Base-by-base conservation (phyloP, 257 asterid species). In the Gentiana dahurica region DNA sequence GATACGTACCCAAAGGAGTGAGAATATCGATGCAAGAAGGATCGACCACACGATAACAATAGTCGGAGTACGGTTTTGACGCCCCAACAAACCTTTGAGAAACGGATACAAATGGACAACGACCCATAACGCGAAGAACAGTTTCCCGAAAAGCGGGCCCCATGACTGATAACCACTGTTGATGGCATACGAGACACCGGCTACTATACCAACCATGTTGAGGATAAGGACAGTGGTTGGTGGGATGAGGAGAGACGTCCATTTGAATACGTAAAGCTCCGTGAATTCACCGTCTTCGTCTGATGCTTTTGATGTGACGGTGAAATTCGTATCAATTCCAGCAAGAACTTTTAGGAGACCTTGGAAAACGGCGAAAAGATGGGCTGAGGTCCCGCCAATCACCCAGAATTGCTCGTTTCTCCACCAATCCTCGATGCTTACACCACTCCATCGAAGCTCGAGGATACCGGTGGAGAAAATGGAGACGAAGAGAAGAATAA, bases 401-500 rank as follows among this genome's bases (percentile, higher is more conserved):
- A 89, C 95, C 97, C 97, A 89, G 55, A 89, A 89, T 62, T 89
- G 97, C 64, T 89, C 97, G 54, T 89, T 89, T 62, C 95, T 84
- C 97, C 95, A 89, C 97, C 95, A 89, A 56, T 86, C 97, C 65
- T 87, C 94, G 0, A 89, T 67, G 6, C 81, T 75, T 32, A 86
- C 94, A 34, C 97, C 95, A 41, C 95, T 72, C 97, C 97, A 89
- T 77, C 93, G 71, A 75, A 86, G 77, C 67, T 89, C 95, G 38
- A 89, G 86, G 32, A 89, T 80, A 49, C 94, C 95, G 0, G 95
- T 86, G 13, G 93, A 73, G 1, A 82, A 76, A 70, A 89, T 89
- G 52, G 97, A 89, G 38, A 71, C 66, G 53, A 89, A 86, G 69
- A 86, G 93, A 45, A 82, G 90, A 60, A 89, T 84, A 57, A 89